Conservation (phyloP, 2,329 filamentous ascomycete genomes). For the Chalara sp. region DNA sequence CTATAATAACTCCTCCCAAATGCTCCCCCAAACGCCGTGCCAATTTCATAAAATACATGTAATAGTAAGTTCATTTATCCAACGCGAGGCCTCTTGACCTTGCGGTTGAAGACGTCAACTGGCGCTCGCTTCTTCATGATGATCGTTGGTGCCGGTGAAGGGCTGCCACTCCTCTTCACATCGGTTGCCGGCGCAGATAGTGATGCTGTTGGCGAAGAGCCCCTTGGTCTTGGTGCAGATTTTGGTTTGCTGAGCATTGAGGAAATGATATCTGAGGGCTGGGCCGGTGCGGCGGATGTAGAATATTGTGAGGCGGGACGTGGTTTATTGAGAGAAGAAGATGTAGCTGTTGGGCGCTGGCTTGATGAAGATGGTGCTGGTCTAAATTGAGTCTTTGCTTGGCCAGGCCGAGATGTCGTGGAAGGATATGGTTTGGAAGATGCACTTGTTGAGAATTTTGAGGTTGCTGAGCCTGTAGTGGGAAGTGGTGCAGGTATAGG, state of each 20-base stretch:
- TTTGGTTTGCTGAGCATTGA: conserved; percentile 8
- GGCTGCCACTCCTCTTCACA: background rate
- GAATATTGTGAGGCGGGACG: background rate
- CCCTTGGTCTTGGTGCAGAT: background rate
- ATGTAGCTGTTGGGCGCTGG: conserved; percentile 1
- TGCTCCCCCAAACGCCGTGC: background rate
- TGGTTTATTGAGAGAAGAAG: no score
- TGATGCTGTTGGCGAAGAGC: background rate
- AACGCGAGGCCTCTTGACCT: conserved; percentile 3
- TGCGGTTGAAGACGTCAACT: conserved; percentile 8
- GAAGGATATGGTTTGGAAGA: background rate
- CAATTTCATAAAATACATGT: background rate
- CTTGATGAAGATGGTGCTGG: conserved; percentile 2
- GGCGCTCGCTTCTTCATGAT: background rate
- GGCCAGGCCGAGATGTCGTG: conserved; percentile 1
- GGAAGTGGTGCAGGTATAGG: no score
- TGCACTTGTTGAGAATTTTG: background rate
- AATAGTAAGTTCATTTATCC: background rate
- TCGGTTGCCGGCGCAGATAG: no score
- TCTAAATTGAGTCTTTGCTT: no score
- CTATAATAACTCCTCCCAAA: no score
- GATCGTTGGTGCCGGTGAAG: background rate
- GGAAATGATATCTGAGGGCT: conserved; percentile 9
- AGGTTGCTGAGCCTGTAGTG: no score
- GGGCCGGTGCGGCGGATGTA: conserved; percentile 2